Evolutionary conservation across 202 grass and related monocot species (phyloP), one percentile per base, ranked within the genome.

Genomic region (Zizania palustris): DNA sequence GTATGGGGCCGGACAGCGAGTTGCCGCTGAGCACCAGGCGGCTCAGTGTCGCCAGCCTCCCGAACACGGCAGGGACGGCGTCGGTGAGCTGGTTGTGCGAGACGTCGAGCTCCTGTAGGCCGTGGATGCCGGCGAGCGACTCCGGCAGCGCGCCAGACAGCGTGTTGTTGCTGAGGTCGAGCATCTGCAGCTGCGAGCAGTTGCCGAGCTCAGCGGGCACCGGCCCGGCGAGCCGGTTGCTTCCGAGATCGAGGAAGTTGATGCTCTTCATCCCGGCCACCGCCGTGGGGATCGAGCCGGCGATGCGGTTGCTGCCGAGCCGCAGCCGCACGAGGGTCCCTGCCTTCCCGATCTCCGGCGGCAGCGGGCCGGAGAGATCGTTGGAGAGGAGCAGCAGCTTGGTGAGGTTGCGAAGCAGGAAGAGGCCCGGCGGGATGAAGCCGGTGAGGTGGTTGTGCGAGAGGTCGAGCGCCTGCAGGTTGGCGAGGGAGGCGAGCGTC

Each of bases 121-220:
- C 85, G 3, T n/a, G 65, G 21, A 90, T 68, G 1, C 56, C 83
- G 11, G 85, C 81, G 6, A 98, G 70, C 4, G 96, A 76, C 6
- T 83, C 83, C 4, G 96, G 91, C n/a, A 98, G 22, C 0, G 50
- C 2, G 0, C 91, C 96, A 7, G 58, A 70, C 4, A 98, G 83
- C 0, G 87, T 89, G 83, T 98, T 98, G 73, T 90, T 95, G 80
- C 91, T 89, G 13, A 98, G 87, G 63, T 90, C 80, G 6, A 94
- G 80, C 95, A 95, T 95, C 86, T 98, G 95, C 34, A 98, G 89
- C 80, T 92, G 83, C 20, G 87, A 73, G 74, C 95, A 98, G 60
- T 81, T 78, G 16, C 87, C 80, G 45, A 95, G 78, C 85, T 92
- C 83, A 0, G 62, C 8, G 4, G 91, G 95, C 0, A 98, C 51